Evolutionary conservation across 306 rosid species (phyloP), one percentile per base, ranked within the genome.

Genomic region (Spatholobus suberectus): DNA sequence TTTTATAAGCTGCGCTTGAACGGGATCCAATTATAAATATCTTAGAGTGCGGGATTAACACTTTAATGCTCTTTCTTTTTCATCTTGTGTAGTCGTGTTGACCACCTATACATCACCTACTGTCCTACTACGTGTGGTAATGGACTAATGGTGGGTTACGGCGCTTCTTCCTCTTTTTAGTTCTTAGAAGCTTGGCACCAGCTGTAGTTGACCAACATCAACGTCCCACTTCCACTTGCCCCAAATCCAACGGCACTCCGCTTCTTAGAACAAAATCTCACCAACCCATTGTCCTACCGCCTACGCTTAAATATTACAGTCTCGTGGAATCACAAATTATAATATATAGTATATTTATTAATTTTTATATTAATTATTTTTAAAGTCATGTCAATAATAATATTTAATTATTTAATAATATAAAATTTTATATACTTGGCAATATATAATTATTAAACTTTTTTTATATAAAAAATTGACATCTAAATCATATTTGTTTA

Each of bases 131-230:
- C 67, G 32, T 3, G 3, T 29, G 32, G 9, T 41, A 21, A 20
- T 5, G 41, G 23, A 8, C n/a, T n/a, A n/a, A n/a, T 65, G 54
- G 71, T 55, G 44, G 63, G 12, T 76, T 75, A 47, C 58, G 32
- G 17, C 32, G 17, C 32, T 72, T 72, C 84, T 13, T 55, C 41
- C 63, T 74, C 70, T 41, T 35, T 46, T 14, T 5, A 0, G 5
- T 43, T 11, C 57, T 5, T 4, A 49, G 6, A 5, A 55, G 15
- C 55, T 49, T 51, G 61, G 1, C 38, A 62, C 83, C 85, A 85
- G 85, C 88, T 81, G 88, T 72, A 38, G 70, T 85, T 85, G 55
- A 84, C 87, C 46, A 72, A 73, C 77, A 41, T 38, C 52, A 63
- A 63, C 27, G 15, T 83, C 82, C 78, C 66, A 83, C 67, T 52